Conservation (phyloP, 2,329 filamentous ascomycete species). For the Cladophialophora bantiana region DNA sequence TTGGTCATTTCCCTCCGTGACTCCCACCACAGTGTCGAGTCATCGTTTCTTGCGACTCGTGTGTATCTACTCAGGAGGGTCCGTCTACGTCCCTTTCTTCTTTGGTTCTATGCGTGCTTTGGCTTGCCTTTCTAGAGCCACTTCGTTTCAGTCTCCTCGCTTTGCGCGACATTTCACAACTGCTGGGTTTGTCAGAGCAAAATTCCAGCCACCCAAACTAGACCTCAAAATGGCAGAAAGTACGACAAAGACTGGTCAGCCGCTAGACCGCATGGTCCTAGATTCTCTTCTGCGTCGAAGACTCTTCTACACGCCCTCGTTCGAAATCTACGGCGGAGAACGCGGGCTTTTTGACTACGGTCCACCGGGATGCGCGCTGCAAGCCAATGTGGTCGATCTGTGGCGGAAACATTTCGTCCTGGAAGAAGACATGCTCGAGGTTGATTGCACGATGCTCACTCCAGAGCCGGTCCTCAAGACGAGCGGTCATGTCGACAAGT, state of each 20-base stretch:
- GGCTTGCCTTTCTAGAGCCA: constrained; percentile 24
- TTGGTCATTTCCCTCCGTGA: constrained; percentile 3
- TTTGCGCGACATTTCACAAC: constrained; percentile 51
- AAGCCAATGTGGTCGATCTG: constrained; percentile 84
- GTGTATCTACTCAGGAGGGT: constrained; percentile 9
- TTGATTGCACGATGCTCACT: constrained; percentile 93
- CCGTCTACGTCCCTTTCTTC: constrained; percentile 1
- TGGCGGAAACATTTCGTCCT: constrained; percentile 95
- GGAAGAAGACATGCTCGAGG: constrained; percentile 93
- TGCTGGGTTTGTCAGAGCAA: constrained; percentile 45
- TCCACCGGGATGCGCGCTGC: constrained; percentile 82
- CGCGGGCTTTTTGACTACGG: constrained; percentile 93
- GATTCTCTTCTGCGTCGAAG: constrained; percentile 87
- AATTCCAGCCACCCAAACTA: constrained; percentile 40
- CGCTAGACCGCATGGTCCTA: constrained; percentile 80
- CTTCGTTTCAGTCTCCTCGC: constrained; percentile 45
- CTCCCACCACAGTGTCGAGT: constrained; percentile 11
- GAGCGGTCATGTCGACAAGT: constrained; percentile 95
- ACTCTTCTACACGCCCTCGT: constrained; percentile 93
- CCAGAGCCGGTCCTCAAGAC: constrained; percentile 95
- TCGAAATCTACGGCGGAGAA: constrained; percentile 93
- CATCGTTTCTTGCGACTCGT: constrained; percentile 11
- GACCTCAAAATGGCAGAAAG: constrained; percentile 62
- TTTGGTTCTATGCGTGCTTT: constrained; percentile 34
- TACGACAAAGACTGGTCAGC: constrained; percentile 86